Base-by-base conservation (phyloP, 176 grass and related monocot species). In the Triticum dicoccoides region DNA sequence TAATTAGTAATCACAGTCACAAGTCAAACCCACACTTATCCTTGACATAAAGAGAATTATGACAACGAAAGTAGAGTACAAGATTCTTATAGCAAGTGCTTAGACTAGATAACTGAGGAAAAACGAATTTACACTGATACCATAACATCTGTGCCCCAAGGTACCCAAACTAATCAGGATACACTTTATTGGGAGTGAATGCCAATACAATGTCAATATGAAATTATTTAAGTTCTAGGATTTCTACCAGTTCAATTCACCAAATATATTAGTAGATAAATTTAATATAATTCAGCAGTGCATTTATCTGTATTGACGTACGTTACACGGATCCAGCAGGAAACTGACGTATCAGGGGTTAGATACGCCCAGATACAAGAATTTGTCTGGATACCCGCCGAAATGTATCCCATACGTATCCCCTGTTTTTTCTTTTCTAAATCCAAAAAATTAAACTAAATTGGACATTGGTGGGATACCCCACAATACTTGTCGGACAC, bases 251-350 rank as follows among this genome's bases (percentile, higher is more conserved):
- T 59, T 69, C 30, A 17, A 65, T 82, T 76, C 23, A 45, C 23
- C 10, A 87, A 73, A 13, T 61, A 76, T 70, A 79, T 79, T 25
- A 12, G 12, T 37, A 42, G 9, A 78, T 69, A 25, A 8, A 3
- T 49, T 52, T 33, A 37, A 70, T 38, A 70, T 70, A 70, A 70
- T 39, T 38, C 34, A 39, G 32, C 14, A 4, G 47, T 69, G 49
- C 37, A 54, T 87, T 81, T 87, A 17, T 33, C 69, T 54, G 61
- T 78, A 69, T 42, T 69, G 49, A 59, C 20, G 2, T 59, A 59
- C 56, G 56, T 59, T 59, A 59, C 56, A 7, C 56, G 18, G 56
- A 59, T 59, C 6, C 20, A 0, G 56, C 56, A 59, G 56, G 6
- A 59, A 59, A 59, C 1, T 59, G 56, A 9, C 56, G 7, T 59